Evolutionary conservation across 768 basidiomycete genomes (phyloP).

Genomic region (Chiua virens): DNA sequence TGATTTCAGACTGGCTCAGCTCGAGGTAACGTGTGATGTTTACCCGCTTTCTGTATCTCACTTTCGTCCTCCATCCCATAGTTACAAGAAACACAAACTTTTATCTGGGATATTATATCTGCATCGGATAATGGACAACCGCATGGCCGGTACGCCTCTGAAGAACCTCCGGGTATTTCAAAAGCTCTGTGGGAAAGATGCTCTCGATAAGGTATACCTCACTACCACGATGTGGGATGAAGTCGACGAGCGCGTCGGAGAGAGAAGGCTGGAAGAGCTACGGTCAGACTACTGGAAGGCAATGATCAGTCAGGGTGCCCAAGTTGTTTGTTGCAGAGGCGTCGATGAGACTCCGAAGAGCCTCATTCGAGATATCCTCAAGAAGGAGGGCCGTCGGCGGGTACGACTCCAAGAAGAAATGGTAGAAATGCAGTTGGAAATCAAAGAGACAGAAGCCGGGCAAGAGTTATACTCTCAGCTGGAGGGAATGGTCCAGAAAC

Average conservation of each 20-base stretch:
- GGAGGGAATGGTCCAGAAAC: conserved; percentile 9
- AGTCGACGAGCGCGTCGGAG: conserved; percentile 18
- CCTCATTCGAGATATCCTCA: conserved; percentile 7
- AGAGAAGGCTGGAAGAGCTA: conserved; percentile 13
- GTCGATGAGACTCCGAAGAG: conserved; percentile 8
- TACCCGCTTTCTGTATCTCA: background rate
- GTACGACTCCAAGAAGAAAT: conserved; percentile 15
- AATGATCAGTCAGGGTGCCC: conserved; percentile 12
- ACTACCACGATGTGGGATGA: conserved; percentile 42
- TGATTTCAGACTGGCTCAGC: background rate
- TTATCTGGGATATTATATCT: conserved; percentile 39
- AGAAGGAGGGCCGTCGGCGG: background rate
- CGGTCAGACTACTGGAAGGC: conserved; percentile 1
- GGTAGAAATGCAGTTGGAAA: background rate
- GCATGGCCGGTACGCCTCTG: conserved; percentile 33
- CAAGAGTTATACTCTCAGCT: conserved; percentile 6
- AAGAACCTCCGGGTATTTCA: conserved; percentile 36
- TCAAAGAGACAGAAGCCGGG: conserved; percentile 9
- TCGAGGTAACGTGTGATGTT: background rate
- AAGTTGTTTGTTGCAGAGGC: conserved; percentile 3
- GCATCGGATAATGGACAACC: conserved; percentile 40
- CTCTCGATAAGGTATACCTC: conserved; percentile 31
- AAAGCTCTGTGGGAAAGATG: conserved; percentile 24
- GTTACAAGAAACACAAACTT: conserved; percentile 6
- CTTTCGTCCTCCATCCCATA: background rate